Evolutionary conservation across 495 filamentous ascomycete genomes (phyloP), one percentile per base, ranked within the genome.

Genomic region (Hypoxylon cercidicola): DNA sequence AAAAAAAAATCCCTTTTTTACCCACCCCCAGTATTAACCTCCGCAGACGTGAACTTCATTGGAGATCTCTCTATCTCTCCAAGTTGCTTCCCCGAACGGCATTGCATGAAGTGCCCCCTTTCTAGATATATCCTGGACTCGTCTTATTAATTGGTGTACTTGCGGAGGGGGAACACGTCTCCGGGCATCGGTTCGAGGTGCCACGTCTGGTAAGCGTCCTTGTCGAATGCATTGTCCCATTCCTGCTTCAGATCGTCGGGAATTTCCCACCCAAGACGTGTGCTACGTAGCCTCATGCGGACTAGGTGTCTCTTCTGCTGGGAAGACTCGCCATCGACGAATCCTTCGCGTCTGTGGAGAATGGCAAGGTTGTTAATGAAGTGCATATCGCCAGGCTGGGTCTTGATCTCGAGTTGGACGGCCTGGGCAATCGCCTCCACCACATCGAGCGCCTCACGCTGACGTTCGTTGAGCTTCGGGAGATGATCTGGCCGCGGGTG

Each of bases 361-460:
- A 92, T 75, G 32, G 82, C 83, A 43, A 92, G 77, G 69, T 93
- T 93, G 74, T 93, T 92, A 74, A 90, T 84, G 73, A 89, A 90
- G 64, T 87, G 86, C 58, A 93, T 83, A 74, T 93, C 90, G 16
- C 90, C 90, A 18, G 81, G 80, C 60, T 83, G 76, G 4, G 77
- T 79, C 56, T 77, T 73, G 44, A 88, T 77, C 60, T 81, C 80
- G 21, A 88, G 56, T 55, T 82, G 76, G 55, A 86, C 81, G 39
- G 86, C 82, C 55, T 74, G 74, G 5, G 88, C 87, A 40, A 84
- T 80, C 48, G 81, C 79, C 71, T 89, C 85, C 35, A 90, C 78
- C 39, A 85, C 80, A 62, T 90, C 85, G 23, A 90, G 75, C 5
- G 87, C 88, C 72, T 89, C 86, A 50, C 77, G 66, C 54, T 90